Base-by-base conservation (phyloP, 371 early-diverging fungal species). In the Syncephalastrum contaminatum region DNA sequence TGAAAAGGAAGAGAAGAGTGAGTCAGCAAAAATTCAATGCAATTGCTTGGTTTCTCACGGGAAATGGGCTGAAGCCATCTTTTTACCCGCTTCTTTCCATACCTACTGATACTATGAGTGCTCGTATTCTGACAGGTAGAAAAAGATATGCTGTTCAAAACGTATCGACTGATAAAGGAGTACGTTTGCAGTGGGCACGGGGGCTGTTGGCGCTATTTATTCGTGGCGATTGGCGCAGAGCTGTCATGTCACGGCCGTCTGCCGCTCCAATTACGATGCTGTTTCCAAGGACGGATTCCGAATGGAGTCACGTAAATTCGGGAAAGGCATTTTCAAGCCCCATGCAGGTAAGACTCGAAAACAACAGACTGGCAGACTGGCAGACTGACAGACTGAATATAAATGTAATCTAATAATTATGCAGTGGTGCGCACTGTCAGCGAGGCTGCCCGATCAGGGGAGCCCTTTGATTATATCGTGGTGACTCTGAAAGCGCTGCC, bases 161-260 rank as follows among this genome's bases (percentile, higher is more conserved):
- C 36, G 10, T 12, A 30, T 30, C 36, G 10, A 8, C 36, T 30
- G 36, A 30, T 10, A 30, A 12, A 48, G 15, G 16, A 13, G 4
- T 2, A 10, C 12, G 22, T 22, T 51, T 53, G 22, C 66, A 87
- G 88, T 93, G 43, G 93, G 93, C 40, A 82, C 86, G n/a, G 93
- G 93, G 13, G 93, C 91, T 27, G 74, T 93, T 20, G 93, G 91
- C 40, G 83, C 88, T 30, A 77, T 89, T 56, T 89, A 86, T 62
- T 84, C 81, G 14, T 87, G 86, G 81, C 82, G 89, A 44, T 72
- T 94, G 49, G 79, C 88, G 18, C 67, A 76, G 30, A 64, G 79
- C 15, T 80, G 77, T 18, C 59, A 76, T 30, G 83, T 92, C 43
- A 88, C 89, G 0, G 69, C 87, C 14, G 91, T 94, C 2, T 93